Evolutionary conservation across 257 asterid species (phyloP).

Genomic region (Solanum medicagineum): DNA sequence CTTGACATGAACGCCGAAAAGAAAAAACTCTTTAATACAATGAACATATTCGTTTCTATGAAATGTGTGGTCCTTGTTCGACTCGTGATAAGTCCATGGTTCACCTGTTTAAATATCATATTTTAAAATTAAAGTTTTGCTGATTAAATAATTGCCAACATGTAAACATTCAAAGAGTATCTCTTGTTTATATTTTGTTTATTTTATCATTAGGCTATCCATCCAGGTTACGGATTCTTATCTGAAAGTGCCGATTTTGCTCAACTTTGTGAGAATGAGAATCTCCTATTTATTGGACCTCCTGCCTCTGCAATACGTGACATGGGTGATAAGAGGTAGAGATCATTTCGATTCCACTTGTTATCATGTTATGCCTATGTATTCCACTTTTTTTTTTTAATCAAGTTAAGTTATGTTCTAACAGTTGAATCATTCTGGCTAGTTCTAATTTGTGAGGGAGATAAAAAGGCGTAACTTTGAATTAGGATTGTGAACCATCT

Average conservation of each 20-base stretch:
- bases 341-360: neutral
- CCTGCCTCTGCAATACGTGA: constrained; percentile 95
- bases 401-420: neutral
- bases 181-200: constrained; percentile 8
- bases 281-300: constrained; percentile 82
- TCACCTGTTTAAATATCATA: neutral
- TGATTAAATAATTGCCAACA: neutral
- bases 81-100: neutral
- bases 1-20: neutral
- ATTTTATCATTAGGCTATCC: constrained; percentile 82
- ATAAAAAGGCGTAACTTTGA: neutral
- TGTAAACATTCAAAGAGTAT: constrained; percentile 14
- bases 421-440: neutral
- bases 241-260: constrained; percentile 95
- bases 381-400: neutral
- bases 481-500: neutral
- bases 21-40: neutral
- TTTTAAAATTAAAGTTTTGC: neutral
- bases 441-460: neutral
- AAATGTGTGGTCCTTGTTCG: neutral
- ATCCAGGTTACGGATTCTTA: constrained; percentile 98
- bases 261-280: constrained; percentile 79
- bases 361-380: neutral
- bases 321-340: constrained; percentile 96
- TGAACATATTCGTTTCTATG: neutral